Conservation (phyloP, 768 basidiomycete genomes). For the Hygrophoropsis aurantiaca region DNA sequence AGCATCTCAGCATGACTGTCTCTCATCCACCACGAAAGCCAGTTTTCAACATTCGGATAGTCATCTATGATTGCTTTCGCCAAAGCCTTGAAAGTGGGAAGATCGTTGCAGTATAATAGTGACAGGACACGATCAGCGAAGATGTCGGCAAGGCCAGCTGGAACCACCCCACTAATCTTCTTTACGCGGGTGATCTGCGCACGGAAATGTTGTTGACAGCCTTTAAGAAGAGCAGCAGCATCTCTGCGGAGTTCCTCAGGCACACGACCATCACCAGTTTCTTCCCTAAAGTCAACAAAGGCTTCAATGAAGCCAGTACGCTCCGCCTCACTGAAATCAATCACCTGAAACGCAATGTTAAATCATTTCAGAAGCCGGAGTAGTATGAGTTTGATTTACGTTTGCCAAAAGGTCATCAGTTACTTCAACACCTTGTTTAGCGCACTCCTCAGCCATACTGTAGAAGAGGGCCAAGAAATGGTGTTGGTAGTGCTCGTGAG, state of each 20-base stretch:
- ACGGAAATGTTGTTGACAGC: slow-evolving; percentile 32
- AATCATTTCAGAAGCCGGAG: too few species aligned
- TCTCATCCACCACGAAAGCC: too few species aligned
- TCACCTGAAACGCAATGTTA: slow-evolving; percentile 21
- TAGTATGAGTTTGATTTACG: slow-evolving; percentile 2
- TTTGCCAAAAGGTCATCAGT: slow-evolving; percentile 11
- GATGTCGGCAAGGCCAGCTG: too few species aligned
- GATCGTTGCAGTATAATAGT: too few species aligned
- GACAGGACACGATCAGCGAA: too few species aligned
- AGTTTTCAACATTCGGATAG: too few species aligned
- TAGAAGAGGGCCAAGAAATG: too few species aligned
- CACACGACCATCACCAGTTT: neutral
- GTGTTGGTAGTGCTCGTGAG: too few species aligned
- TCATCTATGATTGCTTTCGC: too few species aligned
- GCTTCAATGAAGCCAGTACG: slow-evolving; percentile 27
- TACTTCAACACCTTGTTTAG: neutral
- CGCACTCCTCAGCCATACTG: slow-evolving; percentile 15
- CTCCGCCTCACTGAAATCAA: slow-evolving; percentile 37
- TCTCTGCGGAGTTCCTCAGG: slow-evolving; percentile 18
- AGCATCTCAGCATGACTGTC: too few species aligned
- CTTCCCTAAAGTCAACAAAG: slow-evolving; percentile 24
- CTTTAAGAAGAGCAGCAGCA: slow-evolving; percentile 20
- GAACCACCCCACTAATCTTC: slow-evolving; percentile 20
- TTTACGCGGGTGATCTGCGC: slow-evolving; percentile 26
- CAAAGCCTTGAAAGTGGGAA: too few species aligned